Evolutionary conservation across 176 grass and related monocot species (phyloP).

Genomic region (Triticum turgidum): DNA sequence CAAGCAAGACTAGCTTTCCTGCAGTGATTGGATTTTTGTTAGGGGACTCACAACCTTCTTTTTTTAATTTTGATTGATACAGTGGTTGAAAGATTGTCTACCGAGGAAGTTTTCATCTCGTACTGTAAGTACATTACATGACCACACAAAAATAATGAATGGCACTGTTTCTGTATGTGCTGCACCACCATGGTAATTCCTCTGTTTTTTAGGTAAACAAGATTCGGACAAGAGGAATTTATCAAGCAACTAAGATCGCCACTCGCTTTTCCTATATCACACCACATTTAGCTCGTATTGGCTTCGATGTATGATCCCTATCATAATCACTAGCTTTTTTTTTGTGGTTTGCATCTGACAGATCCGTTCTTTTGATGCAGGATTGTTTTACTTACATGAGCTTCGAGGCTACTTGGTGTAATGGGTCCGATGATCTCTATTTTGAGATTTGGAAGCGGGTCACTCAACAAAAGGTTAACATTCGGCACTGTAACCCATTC

Average conservation of each 20-base stretch:
- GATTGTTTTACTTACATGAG: conserved; percentile 3
- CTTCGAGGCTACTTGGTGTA: background rate
- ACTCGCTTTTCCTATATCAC: conserved; percentile 19
- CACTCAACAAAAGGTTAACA: conserved; percentile 10
- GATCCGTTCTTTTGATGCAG: background rate
- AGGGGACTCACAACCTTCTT: background rate
- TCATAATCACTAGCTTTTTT: background rate
- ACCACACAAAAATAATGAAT: background rate
- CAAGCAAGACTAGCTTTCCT: conserved; percentile 7
- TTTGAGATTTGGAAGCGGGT: conserved; percentile 28
- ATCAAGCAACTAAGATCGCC: conserved; percentile 32
- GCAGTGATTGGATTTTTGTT: background rate
- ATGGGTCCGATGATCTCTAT: background rate
- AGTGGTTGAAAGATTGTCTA: conserved; percentile 37
- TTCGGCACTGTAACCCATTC: background rate
- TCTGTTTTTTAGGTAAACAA: conserved; percentile 1
- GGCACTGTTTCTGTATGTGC: background rate
- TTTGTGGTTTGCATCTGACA: background rate
- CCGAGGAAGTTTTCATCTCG: background rate
- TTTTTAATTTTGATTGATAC: background rate
- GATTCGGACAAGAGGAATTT: conserved; percentile 23
- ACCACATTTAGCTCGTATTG: background rate
- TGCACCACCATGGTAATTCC: conserved; percentile 1
- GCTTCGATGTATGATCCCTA: conserved; percentile 18
- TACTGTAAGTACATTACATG: conserved; percentile 14